Conservation (phyloP, 1,284 basidiomycete genomes). For the Fomitopsis pinicola region DNA sequence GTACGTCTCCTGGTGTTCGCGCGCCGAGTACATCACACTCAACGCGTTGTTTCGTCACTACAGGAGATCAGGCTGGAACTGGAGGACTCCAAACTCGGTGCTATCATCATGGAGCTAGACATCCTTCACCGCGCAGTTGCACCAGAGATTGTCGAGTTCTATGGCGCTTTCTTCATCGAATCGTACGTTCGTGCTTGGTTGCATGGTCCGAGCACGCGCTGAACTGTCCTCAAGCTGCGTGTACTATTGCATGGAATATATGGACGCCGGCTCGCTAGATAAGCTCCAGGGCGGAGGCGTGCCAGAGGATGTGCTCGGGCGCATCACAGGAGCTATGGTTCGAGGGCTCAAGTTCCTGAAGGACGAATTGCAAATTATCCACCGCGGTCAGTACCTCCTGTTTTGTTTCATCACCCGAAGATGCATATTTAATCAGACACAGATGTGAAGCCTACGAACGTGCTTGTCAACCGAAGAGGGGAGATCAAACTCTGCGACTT, state of each 20-base stretch:
- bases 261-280: conserved; percentile 95
- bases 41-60: conserved; percentile 3
- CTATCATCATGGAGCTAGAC: conserved; percentile 98
- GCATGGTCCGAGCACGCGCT: not conserved
- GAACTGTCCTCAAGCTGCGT: conserved; percentile 33
- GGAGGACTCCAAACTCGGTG: conserved; percentile 91
- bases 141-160: conserved; percentile 95
- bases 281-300: conserved; percentile 72
- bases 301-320: conserved; percentile 83
- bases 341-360: conserved; percentile 95
- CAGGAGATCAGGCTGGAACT: conserved; percentile 98
- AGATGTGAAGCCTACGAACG: conserved; percentile 98
- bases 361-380: conserved; percentile 95
- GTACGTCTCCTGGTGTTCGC: conserved; percentile 35
- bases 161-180: conserved; percentile 98
- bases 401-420: not conserved
- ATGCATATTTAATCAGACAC: not conserved
- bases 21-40: not conserved
- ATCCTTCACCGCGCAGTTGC: conserved; percentile 92
- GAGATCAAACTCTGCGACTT: conserved; percentile 97
- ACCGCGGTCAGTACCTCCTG: conserved; percentile 61
- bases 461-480: conserved; percentile 87
- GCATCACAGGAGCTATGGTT: conserved; percentile 83
- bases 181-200: conserved; percentile 56
- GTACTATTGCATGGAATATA: conserved; percentile 99